phyloP scores from a whole-genome alignment of 2,329 filamentous ascomycete species.

The Didymella exigua region DNA sequence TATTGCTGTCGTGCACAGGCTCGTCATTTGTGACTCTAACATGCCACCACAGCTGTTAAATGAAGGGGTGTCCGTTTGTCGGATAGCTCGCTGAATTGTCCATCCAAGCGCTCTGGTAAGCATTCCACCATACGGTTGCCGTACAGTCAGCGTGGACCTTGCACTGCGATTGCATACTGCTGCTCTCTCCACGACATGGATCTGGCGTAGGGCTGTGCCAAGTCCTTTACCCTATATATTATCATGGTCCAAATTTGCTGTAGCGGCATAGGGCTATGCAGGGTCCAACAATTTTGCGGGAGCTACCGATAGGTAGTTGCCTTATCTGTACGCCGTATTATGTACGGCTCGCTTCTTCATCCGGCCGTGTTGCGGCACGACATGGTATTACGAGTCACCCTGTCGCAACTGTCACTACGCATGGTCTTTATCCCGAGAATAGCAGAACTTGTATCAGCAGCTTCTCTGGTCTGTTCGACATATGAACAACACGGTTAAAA shows the following conservation, averaged over 20 bases:
- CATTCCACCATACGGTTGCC: background rate
- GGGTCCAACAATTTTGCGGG: slow-evolving; percentile 6
- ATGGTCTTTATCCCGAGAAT: background rate
- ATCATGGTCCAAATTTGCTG: background rate
- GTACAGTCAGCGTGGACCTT: slow-evolving; percentile 1
- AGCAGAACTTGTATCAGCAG: background rate
- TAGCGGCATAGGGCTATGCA: slow-evolving; percentile 1
- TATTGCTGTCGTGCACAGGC: background rate
- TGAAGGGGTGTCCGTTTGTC: no score
- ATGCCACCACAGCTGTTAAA: background rate
- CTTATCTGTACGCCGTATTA: background rate
- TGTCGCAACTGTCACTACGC: background rate
- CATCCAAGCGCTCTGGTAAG: background rate
- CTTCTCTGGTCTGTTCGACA: background rate
- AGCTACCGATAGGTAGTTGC: slow-evolving; percentile 2
- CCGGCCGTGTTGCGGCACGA: background rate
- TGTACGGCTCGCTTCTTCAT: background rate
- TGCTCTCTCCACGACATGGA: background rate
- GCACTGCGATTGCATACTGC: background rate
- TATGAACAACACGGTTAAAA: background rate
- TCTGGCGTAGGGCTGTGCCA: slow-evolving; percentile 3
- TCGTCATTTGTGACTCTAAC: background rate
- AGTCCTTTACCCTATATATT: slow-evolving; percentile 8
- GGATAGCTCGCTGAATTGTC: background rate
- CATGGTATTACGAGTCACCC: background rate